Evolutionary conservation across 352 stramenopile genomes (phyloP), one percentile per base, ranked within the genome.

Genomic region (Aphanomyces astaci): DNA sequence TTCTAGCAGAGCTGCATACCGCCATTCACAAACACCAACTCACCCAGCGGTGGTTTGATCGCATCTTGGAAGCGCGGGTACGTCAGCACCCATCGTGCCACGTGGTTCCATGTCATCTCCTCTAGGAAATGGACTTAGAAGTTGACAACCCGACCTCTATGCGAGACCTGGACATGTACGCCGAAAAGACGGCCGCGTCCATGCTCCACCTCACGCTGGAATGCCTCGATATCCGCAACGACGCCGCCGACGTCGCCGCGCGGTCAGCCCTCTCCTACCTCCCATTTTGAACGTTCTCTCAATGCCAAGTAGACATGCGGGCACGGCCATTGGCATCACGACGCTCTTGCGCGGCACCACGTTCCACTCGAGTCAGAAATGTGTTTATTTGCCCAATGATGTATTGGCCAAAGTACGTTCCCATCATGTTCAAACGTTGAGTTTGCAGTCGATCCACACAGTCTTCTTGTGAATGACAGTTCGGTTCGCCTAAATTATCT

Each of bases 31-130:
- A 83, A 30, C 81, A 93, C 57, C 66, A 81, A 24, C 80, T 97
- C 62, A 97, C 91, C 11, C 82, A 84, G 2, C 78, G 89, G 39
- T 97, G 89, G 90, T 96, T 97, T 40, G 90, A 97, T 69, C 87
- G 91, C 0, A 68, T 97, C 13, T 73, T 97, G 25, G 89, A 97
- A 66, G 89, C 91, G 30, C 88, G 89, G 27, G 76, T 85, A 71
- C 27, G 75, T 68, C 30, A 22, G 30, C 27, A 15, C 30, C 10
- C 3, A 0, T 36, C 19, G 7, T 25, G 33, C 30, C 30, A 22
- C 2, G 40, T 45, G 10, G 11, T 52, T 9, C 7, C 11, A 22
- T 7, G 1, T 24, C n/a, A 15, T 3, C 31, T 13, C 27, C 22
- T 24, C 32, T 19, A 85, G 78, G 85, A 96, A 68, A 72, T 86